These are phyloP conservation scores for Stentor coeruleus DNA, from an alignment of 73 alveolate genomes.

Conservation along the genomic window DNA sequence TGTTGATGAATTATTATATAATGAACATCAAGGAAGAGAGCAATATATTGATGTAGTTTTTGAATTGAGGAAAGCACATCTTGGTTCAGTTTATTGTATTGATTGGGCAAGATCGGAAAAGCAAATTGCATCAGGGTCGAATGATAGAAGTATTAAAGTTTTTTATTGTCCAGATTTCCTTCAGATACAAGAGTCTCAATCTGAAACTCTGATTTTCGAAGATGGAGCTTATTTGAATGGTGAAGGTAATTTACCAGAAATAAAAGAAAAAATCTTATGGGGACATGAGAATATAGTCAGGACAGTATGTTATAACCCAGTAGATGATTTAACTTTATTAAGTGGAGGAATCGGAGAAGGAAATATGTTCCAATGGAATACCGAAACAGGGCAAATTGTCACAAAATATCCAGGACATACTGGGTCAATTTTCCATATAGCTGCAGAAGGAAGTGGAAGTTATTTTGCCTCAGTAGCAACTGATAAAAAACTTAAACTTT, in stretches of 20 bases:
- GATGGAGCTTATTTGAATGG: background rate
- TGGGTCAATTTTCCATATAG: slow-evolving; percentile 77
- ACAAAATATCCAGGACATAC: slow-evolving; percentile 81
- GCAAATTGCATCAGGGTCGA: slow-evolving; percentile 91
- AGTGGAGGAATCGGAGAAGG: slow-evolving; percentile 71
- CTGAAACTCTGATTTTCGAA: slow-evolving; percentile 34
- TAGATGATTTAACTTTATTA: slow-evolving; percentile 68
- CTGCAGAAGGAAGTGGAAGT: slow-evolving; percentile 82
- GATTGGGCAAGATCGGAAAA: slow-evolving; percentile 91
- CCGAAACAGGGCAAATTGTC: slow-evolving; percentile 78
- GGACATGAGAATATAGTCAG: slow-evolving; percentile 96
- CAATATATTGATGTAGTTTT: slow-evolving; percentile 34
- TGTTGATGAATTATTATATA: slow-evolving; percentile 45
- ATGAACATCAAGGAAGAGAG: slow-evolving; percentile 35
- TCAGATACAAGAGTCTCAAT: slow-evolving; percentile 45
- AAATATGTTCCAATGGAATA: slow-evolving; percentile 83
- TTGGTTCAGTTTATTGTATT: slow-evolving; percentile 89
- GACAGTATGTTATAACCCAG: slow-evolving; percentile 91
- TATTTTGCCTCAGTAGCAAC: slow-evolving; percentile 84
- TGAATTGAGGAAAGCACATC: slow-evolving; percentile 87
- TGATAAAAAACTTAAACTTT: slow-evolving; percentile 82
- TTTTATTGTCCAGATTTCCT: slow-evolving; percentile 69
- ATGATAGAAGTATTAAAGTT: slow-evolving; percentile 71
- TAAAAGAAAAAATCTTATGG: slow-evolving; percentile 56
- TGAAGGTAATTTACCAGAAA: slow-evolving; percentile 54